Conservation (phyloP, 441 rosid genomes). For the Bocquillonia castaneifolia region DNA sequence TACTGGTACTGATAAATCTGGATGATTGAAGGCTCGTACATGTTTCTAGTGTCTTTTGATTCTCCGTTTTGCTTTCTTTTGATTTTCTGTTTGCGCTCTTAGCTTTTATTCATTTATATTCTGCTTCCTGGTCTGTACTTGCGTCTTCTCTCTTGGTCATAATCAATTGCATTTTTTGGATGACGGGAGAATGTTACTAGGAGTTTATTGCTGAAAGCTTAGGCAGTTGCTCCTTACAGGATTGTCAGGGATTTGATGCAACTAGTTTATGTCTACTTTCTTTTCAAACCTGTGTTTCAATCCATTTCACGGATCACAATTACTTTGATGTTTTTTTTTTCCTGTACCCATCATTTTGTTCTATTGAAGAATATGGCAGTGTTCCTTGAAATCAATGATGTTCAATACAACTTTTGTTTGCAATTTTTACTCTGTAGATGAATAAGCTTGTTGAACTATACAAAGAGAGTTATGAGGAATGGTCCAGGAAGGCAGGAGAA, state of each 20-base stretch:
- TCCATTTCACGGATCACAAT: not conserved
- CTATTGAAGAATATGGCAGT: not conserved
- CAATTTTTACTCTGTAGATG: constrained; percentile 39
- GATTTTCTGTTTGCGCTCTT: not conserved
- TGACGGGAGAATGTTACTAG: not conserved
- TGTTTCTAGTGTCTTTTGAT: too few relatives aligned
- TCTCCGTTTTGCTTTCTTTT: not conserved
- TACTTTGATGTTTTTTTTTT: not conserved
- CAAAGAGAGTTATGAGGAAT: constrained; percentile 89
- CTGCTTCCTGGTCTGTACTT: too few relatives aligned
- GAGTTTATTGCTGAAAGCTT: not conserved
- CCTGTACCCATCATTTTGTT: not conserved
- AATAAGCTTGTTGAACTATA: constrained; percentile 85
- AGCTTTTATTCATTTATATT: too few relatives aligned
- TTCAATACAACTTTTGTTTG: not conserved
- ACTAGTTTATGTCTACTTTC: not conserved
- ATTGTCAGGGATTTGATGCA: not conserved
- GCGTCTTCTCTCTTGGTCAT: not conserved
- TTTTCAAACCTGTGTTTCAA: not conserved
- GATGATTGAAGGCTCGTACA: not conserved
- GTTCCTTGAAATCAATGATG: not conserved
- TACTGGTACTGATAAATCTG: too few relatives aligned
- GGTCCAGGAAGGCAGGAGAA: constrained; percentile 90
- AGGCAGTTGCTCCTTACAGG: not conserved
- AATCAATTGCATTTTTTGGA: not conserved